These are phyloP conservation scores for Fraxinus greggii DNA, from an alignment of 305 asterid species.

Conservation along the genomic window DNA sequence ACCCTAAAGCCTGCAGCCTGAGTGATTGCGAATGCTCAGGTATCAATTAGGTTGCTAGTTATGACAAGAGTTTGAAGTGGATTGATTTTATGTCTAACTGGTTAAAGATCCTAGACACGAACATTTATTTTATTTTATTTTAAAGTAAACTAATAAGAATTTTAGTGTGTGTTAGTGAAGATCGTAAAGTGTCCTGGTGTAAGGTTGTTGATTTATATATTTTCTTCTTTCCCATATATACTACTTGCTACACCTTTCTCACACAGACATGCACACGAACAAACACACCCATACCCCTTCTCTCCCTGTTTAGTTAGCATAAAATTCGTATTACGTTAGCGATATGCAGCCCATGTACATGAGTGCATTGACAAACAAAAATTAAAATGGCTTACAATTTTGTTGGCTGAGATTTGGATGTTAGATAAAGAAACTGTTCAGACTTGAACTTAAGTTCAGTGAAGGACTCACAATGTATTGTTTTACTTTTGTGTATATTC, in stretches of 20 bases:
- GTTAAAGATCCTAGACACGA: not conserved
- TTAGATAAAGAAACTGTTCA: not conserved
- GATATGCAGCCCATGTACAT: not conserved
- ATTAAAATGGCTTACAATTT: not conserved
- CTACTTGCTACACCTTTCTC: not conserved
- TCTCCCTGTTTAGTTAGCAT: not conserved
- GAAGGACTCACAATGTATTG: not conserved
- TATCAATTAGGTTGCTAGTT: conserved; percentile 8
- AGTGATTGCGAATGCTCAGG: not conserved
- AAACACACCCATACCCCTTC: not conserved
- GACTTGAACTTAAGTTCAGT: not conserved
- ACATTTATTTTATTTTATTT: not conserved
- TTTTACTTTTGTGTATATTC: not conserved
- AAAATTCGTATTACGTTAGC: not conserved
- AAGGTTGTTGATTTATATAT: not conserved
- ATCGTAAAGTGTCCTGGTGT: not conserved
- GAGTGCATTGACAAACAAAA: not conserved
- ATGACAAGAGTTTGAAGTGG: not conserved
- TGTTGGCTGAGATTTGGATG: not conserved
- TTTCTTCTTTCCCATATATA: not conserved
- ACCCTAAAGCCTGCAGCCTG: not conserved
- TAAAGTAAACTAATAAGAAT: not conserved
- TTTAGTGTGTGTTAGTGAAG: not conserved
- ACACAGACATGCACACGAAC: not conserved
- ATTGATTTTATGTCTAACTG: not conserved